Evolutionary conservation across 345 rosid species (phyloP).

Genomic region (Eucalyptus grandis): DNA sequence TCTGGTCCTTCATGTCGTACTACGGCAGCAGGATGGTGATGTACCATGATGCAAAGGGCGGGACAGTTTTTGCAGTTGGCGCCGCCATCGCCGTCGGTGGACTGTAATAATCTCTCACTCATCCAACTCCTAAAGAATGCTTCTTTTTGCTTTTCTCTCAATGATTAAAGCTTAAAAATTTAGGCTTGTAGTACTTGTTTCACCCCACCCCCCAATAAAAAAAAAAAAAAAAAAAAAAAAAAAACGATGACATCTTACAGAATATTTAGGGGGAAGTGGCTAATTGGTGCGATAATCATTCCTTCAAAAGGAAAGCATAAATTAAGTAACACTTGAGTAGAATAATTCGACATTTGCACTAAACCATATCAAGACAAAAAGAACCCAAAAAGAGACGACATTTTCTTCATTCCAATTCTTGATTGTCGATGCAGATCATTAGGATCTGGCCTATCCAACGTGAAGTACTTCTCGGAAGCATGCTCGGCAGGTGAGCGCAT

Average conservation of each 20-base stretch:
- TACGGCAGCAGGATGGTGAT: conserved; percentile 8
- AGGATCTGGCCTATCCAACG: conserved; percentile 58
- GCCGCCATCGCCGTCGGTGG: conserved; percentile 5
- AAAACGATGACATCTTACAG: not conserved
- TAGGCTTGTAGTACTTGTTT: not conserved
- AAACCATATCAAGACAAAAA: not conserved
- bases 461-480: conserved; percentile 71
- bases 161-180: not conserved
- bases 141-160: not conserved
- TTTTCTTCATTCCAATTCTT: not conserved
- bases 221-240: too few species aligned
- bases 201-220: not conserved
- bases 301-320: not conserved
- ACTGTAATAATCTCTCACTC: conserved; percentile 15
- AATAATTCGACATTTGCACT: not conserved
- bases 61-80: conserved; percentile 4
- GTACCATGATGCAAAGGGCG: conserved; percentile 8
- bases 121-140: not conserved
- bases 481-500: conserved; percentile 57
- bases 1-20: conserved; percentile 6
- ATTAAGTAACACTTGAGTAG: not conserved
- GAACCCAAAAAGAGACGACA: not conserved
- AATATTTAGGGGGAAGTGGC: not conserved
- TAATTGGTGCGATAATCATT: not conserved
- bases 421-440: conserved; percentile 23